phyloP scores from a whole-genome alignment of 2,329 filamentous ascomycete genomes.

The Fusarium armeniacum region DNA sequence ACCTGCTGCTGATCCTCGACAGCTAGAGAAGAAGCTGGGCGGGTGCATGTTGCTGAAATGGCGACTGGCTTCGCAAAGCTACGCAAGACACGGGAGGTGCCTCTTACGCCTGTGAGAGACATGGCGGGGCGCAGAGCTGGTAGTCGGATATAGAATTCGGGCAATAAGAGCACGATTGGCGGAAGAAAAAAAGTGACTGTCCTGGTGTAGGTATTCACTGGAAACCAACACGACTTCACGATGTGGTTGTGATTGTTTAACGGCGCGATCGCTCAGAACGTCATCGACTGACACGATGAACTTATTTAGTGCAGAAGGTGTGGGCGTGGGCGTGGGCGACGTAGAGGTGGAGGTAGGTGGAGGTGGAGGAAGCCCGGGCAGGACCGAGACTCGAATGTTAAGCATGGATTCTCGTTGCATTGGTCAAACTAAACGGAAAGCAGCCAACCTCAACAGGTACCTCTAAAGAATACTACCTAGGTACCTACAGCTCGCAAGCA shows the following conservation, averaged over 20 bases:
- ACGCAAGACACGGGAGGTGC: constrained; percentile 64
- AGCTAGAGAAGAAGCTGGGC: constrained; percentile 62
- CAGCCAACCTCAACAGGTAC: not conserved
- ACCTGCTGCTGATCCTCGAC: constrained; percentile 73
- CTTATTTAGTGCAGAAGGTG: constrained; percentile 36
- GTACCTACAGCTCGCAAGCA: not conserved
- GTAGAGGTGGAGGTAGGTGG: constrained; percentile 42
- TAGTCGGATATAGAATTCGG: constrained; percentile 7
- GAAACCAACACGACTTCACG: constrained; percentile 12
- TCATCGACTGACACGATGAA: constrained; percentile 45
- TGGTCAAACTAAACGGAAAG: constrained; percentile 5
- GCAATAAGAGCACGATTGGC: constrained; percentile 6
- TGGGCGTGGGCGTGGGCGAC: constrained; percentile 27
- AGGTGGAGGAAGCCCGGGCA: constrained; percentile 40
- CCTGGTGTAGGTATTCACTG: constrained; percentile 13
- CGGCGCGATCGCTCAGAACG: constrained; percentile 44
- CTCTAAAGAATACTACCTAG: too few species aligned
- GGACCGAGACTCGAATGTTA: constrained; percentile 40
- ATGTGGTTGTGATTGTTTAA: constrained; percentile 29
- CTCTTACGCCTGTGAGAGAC: constrained; percentile 63
- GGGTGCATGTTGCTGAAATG: constrained; percentile 45
- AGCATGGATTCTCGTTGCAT: constrained; percentile 1
- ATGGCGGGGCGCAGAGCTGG: constrained; percentile 54
- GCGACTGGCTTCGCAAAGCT: constrained; percentile 55
- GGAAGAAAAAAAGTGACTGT: constrained; percentile 12